Conservation (phyloP, 768 basidiomycete genomes). For the Tricholoma terreum region DNA sequence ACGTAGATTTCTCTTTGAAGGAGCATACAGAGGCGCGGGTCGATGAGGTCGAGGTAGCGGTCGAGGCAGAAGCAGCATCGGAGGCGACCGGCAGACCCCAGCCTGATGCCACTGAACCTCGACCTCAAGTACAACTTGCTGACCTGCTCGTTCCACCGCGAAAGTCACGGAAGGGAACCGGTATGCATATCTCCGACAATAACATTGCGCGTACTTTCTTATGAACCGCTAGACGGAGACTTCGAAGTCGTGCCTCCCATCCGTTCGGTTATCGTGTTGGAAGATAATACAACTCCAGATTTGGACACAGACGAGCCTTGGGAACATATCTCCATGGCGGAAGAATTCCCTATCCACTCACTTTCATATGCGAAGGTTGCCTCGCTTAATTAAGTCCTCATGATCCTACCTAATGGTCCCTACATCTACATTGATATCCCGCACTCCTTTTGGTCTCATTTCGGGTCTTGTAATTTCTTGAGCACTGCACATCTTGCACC, state of each 20-base stretch:
- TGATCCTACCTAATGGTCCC: neutral
- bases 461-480: too few relatives aligned
- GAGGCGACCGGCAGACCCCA: conserved; percentile 15
- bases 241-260: conserved; percentile 56
- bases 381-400: conserved; percentile 11
- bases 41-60: neutral
- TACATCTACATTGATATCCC: neutral
- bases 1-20: neutral
- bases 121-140: conserved; percentile 12
- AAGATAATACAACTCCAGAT: conserved; percentile 42
- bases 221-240: conserved; percentile 37
- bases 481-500: neutral
- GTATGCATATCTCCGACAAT: conserved; percentile 28
- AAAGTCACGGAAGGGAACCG: conserved; percentile 41
- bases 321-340: conserved; percentile 49
- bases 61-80: neutral
- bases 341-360: conserved; percentile 28
- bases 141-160: conserved; percentile 27
- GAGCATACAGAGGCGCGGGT: neutral
- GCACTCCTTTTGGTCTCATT: neutral
- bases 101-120: neutral
- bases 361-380: conserved; percentile 44
- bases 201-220: neutral
- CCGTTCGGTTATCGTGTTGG: conserved; percentile 55
- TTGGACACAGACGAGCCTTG: conserved; percentile 52